Base-by-base conservation (phyloP, 345 rosid genomes). In the Populus davidiana region DNA sequence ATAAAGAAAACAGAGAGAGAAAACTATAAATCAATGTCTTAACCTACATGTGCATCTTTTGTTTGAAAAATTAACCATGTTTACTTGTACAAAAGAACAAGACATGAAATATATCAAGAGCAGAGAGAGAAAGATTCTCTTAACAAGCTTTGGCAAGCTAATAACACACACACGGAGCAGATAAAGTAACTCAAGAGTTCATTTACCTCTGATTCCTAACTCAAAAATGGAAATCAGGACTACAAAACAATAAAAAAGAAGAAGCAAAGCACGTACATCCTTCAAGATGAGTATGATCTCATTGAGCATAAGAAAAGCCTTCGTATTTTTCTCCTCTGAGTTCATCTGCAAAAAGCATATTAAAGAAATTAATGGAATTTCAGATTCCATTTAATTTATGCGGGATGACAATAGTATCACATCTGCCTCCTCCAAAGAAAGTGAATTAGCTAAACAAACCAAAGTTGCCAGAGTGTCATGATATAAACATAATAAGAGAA, bases 261-360 rank as follows among this genome's bases (percentile, higher is more conserved):
- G 31, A 38, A 44, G 70, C 27, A 65, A 43, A 50, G 78, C 59
- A 81, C 92, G 83, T 93, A 95, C 99, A 85, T 92, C 94, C 83
- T 96, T 96, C 74, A 90, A 86, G 54, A 88, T 85, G 75, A 93
- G 85, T 83, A 96, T 92, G 78, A 96, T 91, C 87, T 96, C 98
- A 81, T 92, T 92, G 76, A 93, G 90, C 77, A 96, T 86, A 76
- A 90, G 96, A 86, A 96, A 93, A 66, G 90, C 89, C 87, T 88
- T 92, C 35, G 87, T 84, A 81, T 85, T 89, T 80, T 93, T 92
- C 79, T 92, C 94, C 80, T 91, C 91, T 27, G 77, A 67, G 81
- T 85, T 85, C 69, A 80, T 86, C 98, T 93, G 89, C 88, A 87
- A n/a, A 31, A 78, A 64, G n/a, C 70, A 77, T 43, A 70, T 70